Conservation (phyloP, 75 land plant genomes). For the Cunninghamia lanceolata region DNA sequence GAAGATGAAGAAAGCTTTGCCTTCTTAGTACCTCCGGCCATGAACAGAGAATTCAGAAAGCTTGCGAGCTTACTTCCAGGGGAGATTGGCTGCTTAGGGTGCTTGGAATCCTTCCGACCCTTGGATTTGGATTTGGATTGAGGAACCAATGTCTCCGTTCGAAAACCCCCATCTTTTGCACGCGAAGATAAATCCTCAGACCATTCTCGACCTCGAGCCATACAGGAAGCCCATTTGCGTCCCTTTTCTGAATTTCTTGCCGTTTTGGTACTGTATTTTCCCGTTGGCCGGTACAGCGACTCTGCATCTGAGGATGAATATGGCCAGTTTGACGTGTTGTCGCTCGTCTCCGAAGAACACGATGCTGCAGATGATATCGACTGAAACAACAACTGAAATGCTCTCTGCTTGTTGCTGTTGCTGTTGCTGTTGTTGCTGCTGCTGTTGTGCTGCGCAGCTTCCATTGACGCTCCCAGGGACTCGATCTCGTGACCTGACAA, state of each 20-base stretch:
- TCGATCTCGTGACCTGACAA: neutral
- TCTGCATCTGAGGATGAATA: slow-evolving; percentile 14
- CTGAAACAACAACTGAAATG: neutral
- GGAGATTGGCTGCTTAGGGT: slow-evolving; percentile 46
- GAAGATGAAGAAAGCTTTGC: slow-evolving; percentile 5
- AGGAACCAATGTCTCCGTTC: neutral
- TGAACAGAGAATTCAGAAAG: slow-evolving; percentile 47
- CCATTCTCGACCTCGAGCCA: slow-evolving; percentile 4
- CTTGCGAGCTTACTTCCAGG: slow-evolving; percentile 47
- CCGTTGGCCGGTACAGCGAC: slow-evolving; percentile 6
- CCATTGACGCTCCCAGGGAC: neutral
- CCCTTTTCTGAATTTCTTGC: slow-evolving; percentile 1
- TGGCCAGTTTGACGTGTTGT: neutral
- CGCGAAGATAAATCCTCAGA: neutral
- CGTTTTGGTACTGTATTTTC: neutral
- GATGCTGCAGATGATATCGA: neutral
- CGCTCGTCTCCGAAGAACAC: slow-evolving; percentile 8
- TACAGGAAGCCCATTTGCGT: slow-evolving; percentile 5
- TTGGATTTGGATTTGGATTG: slow-evolving; percentile 11
- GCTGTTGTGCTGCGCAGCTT: neutral
- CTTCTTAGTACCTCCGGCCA: slow-evolving; percentile 5
- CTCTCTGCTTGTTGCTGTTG: neutral
- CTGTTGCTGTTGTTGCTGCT: neutral
- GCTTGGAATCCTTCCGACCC: slow-evolving; percentile 27
- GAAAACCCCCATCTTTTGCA: neutral